Evolutionary conservation across 2,329 filamentous ascomycete species (phyloP), one percentile per base, ranked within the genome.

Genomic region (Nannizzia gypsea): DNA sequence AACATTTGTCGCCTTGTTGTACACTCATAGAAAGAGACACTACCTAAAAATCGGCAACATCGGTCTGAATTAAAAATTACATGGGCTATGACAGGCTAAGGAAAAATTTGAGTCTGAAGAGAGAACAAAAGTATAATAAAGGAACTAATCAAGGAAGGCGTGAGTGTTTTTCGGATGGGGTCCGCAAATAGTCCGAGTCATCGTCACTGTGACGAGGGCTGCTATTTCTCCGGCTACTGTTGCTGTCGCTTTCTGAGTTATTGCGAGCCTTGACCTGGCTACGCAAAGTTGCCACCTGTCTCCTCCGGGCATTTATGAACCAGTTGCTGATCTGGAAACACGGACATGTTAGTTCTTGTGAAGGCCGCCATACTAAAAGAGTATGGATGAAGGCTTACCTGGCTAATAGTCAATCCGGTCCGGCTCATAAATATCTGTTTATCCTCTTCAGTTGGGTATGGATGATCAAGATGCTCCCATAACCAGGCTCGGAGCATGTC

Each of bases 371-470:
- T 31, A n/a, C 15, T 6, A 42, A 17, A 6, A 22, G 8, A 56
- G 3, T n/a, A 24, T 59, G 3, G 31, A 34, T 13, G 11, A 24
- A 15, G 15, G 36, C 71, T 64, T 68, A 78, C 76, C 73, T 78
- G 76, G 61, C 87, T 91, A 76, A 95, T 86, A 59, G 88, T 86
- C 28, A 96, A 77, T 0, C 84, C 84, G 0, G 90, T 95, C 68
- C 84, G 78, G 54, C 81, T 80, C 80, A 90, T 89, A 55, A 95
- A 79, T 61, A 88, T 83, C 69, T 91, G 83, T 73, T 95, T 95
- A 74, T 95, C 87, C 63, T 95, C 89, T 71, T 95, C 89, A 3
- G 85, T 90, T 1, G 90, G 90, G 70, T 95, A 95, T 0, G 90
- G 89, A 68, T 93, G 89, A 62, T 84, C 79, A 6, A 90, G 73